Base-by-base conservation (phyloP, 2,329 filamentous ascomycete species). In the Acephala macrosclerotiorum region DNA sequence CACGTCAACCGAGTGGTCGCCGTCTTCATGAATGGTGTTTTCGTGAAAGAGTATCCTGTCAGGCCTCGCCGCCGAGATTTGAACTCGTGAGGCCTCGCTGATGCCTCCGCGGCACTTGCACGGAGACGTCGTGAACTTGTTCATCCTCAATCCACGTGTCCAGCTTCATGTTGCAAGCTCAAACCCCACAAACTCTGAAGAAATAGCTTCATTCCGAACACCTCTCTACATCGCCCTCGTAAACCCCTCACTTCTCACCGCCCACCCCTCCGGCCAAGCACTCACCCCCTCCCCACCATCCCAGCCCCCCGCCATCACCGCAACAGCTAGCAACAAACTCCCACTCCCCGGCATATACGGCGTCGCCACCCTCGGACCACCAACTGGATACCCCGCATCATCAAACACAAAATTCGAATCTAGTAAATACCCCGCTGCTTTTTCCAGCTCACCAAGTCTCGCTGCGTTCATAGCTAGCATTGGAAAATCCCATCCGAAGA, bases 231-330 rank as follows among this genome's bases (percentile, higher is more conserved):
- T 36, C 4, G 57, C 62, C 57, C 26, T 60, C 22, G 38, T 58
- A 66, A 87, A 87, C 0, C 82, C 83, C 63, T 87, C 84, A 33
- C 79, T 80, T 42, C 70, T 78, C 1, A 81, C 81, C 47, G 80
- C 73, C 85, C 84, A 87, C 0, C 72, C 79, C 51, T 82, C 71
- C 0, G 84, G 84, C 67, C 84, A 86, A 58, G 84, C 78, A 38
- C 74, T 66, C 8, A 79, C 82, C n/a, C 79, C 78, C 56, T 72
- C 73, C 1, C 79, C 83, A 1, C 80, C 83, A 70, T 87, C 84
- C 85, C 85, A 87, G 0, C 83, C 85, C 1, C 83, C 84, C 12
- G 83, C 82, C 81, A 87, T 82, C 84, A 87, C 86, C 2, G 82
- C 85, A 64, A 84, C 77, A 0, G 83, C 84, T 36, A 85, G 72